Evolutionary conservation across 257 asterid genomes (phyloP).

Genomic region (Solanum clarkiae): DNA sequence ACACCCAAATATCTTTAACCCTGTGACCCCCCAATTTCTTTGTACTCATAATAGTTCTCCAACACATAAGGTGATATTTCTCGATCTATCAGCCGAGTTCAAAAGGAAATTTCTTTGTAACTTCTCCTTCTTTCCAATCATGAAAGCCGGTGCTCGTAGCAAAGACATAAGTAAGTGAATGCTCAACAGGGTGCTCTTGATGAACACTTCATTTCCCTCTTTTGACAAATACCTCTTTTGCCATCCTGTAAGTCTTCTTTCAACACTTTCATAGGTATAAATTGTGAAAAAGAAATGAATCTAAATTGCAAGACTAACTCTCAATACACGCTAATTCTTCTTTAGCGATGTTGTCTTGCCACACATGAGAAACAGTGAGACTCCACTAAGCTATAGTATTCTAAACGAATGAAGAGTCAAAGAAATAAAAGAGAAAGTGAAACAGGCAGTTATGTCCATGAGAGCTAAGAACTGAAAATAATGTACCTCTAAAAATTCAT

Average conservation of each 20-base stretch:
- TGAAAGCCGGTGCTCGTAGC: background rate
- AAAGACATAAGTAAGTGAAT: background rate
- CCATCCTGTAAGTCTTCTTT: background rate
- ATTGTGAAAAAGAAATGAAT: background rate
- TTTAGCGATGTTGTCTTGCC: background rate
- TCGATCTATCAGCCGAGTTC: background rate
- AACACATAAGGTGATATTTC: background rate
- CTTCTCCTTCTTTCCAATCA: background rate
- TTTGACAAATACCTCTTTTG: background rate
- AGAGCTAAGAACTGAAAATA: background rate
- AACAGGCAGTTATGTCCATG: background rate
- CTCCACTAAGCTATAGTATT: background rate
- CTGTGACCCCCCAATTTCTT: background rate
- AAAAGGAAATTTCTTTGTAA: background rate
- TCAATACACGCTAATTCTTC: background rate
- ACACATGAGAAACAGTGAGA: background rate
- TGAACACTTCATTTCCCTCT: background rate
- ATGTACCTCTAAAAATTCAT: slow-evolving; percentile 82
- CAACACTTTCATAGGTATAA: background rate
- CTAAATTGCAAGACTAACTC: background rate
- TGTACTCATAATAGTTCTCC: background rate
- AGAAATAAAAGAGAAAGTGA: background rate
- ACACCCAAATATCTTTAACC: background rate
- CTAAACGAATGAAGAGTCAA: background rate
- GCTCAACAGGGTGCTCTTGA: background rate